A percentile compares a stretch with the other conserved stretches of the same genome.
Evolutionary conservation across 1,139 yeast species (phyloP).

Genomic region (Tardiomyces depauwii): DNA sequence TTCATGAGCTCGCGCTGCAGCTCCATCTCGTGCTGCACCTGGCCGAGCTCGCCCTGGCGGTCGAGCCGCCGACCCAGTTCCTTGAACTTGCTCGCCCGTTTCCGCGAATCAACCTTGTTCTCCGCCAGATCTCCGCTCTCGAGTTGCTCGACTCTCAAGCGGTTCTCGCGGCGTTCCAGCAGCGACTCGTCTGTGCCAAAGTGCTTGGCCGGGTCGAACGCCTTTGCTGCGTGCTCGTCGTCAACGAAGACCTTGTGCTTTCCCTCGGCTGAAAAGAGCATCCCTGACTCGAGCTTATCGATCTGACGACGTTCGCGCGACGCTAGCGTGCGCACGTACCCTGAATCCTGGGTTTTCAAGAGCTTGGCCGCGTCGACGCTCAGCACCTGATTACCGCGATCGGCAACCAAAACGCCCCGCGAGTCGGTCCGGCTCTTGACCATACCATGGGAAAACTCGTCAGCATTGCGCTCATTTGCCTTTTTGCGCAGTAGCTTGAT

Average conservation of each 20-base stretch:
- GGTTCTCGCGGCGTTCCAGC: constrained; percentile 56
- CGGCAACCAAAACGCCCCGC: constrained; percentile 53
- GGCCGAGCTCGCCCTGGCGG: constrained; percentile 20
- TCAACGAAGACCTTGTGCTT: constrained; percentile 84
- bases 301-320: constrained; percentile 58
- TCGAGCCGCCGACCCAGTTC: constrained; percentile 20
- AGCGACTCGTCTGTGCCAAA: constrained; percentile 62
- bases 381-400: constrained; percentile 52
- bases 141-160: constrained; percentile 55
- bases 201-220: constrained; percentile 51
- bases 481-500: constrained; percentile 63
- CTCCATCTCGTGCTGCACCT: constrained; percentile 37
- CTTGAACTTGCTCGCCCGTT: constrained; percentile 7
- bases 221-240: constrained; percentile 38
- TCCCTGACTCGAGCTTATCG: constrained; percentile 40
- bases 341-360: constrained; percentile 80
- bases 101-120: constrained; percentile 7
- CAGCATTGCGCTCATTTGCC: constrained; percentile 74
- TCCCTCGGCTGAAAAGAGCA: constrained; percentile 24
- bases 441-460: constrained; percentile 95
- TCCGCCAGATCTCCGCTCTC: constrained; percentile 15
- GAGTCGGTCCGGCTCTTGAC: constrained; percentile 53
- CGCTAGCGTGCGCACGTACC: constrained; percentile 69
- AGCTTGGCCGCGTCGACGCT: constrained; percentile 68
- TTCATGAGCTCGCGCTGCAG: constrained; percentile 80